Evolutionary conservation across 805 yeast species (phyloP).

Genomic region (Myxozyma geophila): DNA sequence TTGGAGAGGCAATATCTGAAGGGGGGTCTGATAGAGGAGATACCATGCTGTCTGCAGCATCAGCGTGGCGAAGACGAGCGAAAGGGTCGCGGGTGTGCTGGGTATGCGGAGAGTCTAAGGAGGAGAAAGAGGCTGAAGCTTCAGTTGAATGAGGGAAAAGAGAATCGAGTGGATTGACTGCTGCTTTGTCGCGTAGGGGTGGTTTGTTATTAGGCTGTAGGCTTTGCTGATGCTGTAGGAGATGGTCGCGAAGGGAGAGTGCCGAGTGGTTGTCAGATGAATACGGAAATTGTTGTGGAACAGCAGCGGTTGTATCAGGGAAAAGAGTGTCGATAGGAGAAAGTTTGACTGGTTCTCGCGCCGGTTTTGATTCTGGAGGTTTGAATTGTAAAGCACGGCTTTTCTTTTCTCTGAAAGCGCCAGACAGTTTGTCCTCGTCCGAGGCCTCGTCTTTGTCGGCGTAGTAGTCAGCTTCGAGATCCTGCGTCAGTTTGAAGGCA

Average conservation of each 20-base stretch:
- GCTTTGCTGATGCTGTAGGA: background rate
- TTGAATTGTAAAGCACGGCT: background rate
- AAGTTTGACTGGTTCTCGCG: background rate
- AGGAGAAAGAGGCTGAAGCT: background rate
- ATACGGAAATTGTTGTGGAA: background rate
- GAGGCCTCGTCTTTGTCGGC: constrained; percentile 18
- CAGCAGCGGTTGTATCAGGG: background rate
- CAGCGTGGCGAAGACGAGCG: background rate
- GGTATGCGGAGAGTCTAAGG: too few species aligned
- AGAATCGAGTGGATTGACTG: constrained; percentile 3
- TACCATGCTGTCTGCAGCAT: background rate
- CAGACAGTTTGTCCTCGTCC: constrained; percentile 2
- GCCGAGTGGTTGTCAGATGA: background rate
- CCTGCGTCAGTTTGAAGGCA: background rate
- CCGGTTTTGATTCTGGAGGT: background rate
- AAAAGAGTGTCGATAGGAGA: constrained; percentile 12
- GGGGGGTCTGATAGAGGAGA: constrained; percentile 13
- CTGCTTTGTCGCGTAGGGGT: background rate
- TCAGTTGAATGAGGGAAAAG: constrained; percentile 9
- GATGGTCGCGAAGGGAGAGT: background rate
- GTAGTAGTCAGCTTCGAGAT: constrained; percentile 15
- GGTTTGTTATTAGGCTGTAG: too few species aligned
- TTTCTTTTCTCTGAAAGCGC: background rate
- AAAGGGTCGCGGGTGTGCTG: background rate
- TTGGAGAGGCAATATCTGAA: background rate